Base-by-base conservation (phyloP, 2,329 filamentous ascomycete species). In the Nectriaceae sp. region DNA sequence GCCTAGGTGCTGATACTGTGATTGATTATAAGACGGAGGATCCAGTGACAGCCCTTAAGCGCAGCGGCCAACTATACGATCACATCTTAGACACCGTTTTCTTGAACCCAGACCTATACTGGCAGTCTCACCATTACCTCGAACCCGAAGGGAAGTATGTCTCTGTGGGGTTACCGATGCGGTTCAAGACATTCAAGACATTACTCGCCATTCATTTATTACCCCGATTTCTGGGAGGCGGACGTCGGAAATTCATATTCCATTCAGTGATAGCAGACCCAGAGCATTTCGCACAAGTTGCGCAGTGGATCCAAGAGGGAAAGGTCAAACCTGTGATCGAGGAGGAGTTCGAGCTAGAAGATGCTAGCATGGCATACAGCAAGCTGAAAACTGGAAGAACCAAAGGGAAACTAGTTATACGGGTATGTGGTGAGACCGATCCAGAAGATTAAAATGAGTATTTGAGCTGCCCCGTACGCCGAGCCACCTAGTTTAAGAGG, bases 141-240 rank as follows among this genome's bases (percentile, higher is more conserved):
- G 49, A 43, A 0, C 46, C 47, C 0, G 10, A 51, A 1, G 49
- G 56, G 1, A 45, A 6, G 0, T 59, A 57, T 3, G 22, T 59
- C 1, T 54, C 46, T 2, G 47, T 59, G 1, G 56, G 56, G 0
- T 19, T 59, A 0, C 56, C 54, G 1, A 35, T 38, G 0, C 29
- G 19, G 1, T 46, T 48, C 5, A 36, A 44, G 4, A 57, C 47
- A 0, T 42, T 50, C 24, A 59, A 46, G 3, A 38, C 52, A 1
- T 15, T 59, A 0, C 2, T 54, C 1, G 21, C 47, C 5, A 59
- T 59, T 4, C 45, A 33, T 5, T 1, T 55, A 3, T 6, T 59
- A 1, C 56, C 56, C 1, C n/a, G n/a, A 4, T 59, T 46, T 21
- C 5, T 57, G 1, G 54, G 56, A 2, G 56, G 56, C 2, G 56